A percentile compares a stretch with the other conserved stretches of the same genome.
These are phyloP conservation scores for Apophysomyces trapeziformis DNA, from an alignment of 371 early-diverging fungal species.

Conservation along the genomic window DNA sequence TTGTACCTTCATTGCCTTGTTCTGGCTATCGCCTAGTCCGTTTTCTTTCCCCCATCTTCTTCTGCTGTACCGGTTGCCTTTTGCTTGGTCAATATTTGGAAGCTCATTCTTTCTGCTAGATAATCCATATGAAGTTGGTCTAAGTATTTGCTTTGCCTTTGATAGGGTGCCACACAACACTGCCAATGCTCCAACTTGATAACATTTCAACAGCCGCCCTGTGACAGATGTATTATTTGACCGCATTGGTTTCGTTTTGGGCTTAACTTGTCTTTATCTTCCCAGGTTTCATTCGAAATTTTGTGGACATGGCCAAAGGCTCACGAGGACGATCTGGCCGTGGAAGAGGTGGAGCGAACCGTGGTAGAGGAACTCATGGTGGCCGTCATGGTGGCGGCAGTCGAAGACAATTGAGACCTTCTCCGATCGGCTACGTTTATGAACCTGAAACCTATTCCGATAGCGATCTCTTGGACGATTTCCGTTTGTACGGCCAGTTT, in stretches of 20 bases:
- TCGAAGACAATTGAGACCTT: conserved; percentile 16
- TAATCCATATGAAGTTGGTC: no score
- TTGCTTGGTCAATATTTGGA: no score
- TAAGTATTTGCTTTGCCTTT: no score
- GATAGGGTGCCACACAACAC: not conserved
- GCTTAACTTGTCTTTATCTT: not conserved
- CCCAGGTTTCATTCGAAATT: not conserved
- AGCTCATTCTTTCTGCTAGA: no score
- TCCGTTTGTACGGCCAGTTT: conserved; percentile 25
- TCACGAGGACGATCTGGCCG: not conserved
- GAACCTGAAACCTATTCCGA: conserved; percentile 9
- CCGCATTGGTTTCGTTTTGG: not conserved
- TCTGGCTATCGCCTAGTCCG: no score
- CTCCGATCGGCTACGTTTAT: conserved; percentile 17
- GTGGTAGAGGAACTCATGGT: conserved; percentile 14
- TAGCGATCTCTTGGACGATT: conserved; percentile 22
- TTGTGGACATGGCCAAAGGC: not conserved
- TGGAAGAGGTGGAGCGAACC: conserved; percentile 15
- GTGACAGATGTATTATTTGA: not conserved
- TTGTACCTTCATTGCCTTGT: no score
- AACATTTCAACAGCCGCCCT: not conserved
- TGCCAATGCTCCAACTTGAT: not conserved
- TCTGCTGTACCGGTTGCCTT: no score
- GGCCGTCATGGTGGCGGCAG: conserved; percentile 15
- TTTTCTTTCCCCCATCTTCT: no score